Evolutionary conservation across 2,329 filamentous ascomycete genomes (phyloP), one percentile per base, ranked within the genome.

Genomic region (Diplodia sapinea): DNA sequence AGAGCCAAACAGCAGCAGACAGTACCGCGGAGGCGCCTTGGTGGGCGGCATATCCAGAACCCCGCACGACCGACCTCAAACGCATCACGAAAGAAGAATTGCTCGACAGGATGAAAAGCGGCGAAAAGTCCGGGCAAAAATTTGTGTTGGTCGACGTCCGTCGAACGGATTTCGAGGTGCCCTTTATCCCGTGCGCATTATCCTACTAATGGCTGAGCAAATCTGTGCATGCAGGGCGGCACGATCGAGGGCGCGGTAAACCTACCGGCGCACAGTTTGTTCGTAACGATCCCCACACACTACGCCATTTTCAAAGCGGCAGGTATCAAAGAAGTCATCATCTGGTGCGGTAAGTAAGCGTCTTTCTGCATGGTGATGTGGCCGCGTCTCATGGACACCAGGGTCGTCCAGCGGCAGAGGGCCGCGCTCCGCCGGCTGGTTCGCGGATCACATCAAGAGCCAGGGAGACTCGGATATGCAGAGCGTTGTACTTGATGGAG

Each of bases 241-340:
- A 89, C 87, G 0, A 85, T 90, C 66, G 77, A 78, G 9, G 83
- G 82, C 2, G 88, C 87, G 0, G 79, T 90, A 70, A 87, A 88
- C 70, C 77, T 87, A 15, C 85, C 85, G 0, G 85, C 85, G 9
- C 85, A 87, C 65, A 83, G 80, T 13, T 80, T 87, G 49, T 86
- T 85, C 65, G 82, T 82, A 63, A 83, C 82, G 3, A 79, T 85
- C 6, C 79, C 81, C 4, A 76, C 78, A 6, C 73, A 86, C 33
- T 82, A 86, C 69, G 80, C 80, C 54, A 76, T 88, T 20, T 83
- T 82, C 75, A 82, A 81, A 70, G 79, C 83, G 67, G 85, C 84
- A 1, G 80, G 80, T 1, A 77, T 86, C 26, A 79, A 79, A 59
- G 80, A 76, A 51, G 76, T 87, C 29, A 82, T 88, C 40, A 87